A percentile compares a stretch with the other conserved stretches of the same genome.
These are phyloP conservation scores for Pseudogymnoascus sp. DNA, from an alignment of 2,329 filamentous ascomycete genomes.

Conservation along the genomic window DNA sequence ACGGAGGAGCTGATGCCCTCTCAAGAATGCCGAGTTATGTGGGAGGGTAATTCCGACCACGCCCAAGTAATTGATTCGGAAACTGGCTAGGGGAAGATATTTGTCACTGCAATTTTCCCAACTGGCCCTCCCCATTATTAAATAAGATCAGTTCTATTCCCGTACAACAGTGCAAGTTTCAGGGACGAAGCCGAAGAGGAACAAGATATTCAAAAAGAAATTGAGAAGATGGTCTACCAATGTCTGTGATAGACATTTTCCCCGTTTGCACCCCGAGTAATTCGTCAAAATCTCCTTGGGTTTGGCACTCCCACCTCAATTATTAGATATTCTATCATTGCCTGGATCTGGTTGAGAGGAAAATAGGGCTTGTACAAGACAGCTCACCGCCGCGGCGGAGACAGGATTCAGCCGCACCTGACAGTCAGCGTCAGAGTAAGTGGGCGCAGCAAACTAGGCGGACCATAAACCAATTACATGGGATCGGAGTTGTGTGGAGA, in stretches of 20 bases:
- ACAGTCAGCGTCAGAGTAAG: slow-evolving; percentile 13
- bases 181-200: slow-evolving; percentile 7
- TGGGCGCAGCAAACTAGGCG: slow-evolving; percentile 17
- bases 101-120: neutral
- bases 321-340: slow-evolving; percentile 11
- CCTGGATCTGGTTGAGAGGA: slow-evolving; percentile 3
- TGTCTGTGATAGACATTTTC: slow-evolving; percentile 4
- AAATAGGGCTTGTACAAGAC: slow-evolving; percentile 8
- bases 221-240: slow-evolving; percentile 11
- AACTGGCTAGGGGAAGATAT: neutral
- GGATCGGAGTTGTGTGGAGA: slow-evolving; percentile 20
- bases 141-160: neutral
- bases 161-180: neutral
- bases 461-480: slow-evolving; percentile 17
- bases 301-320: neutral
- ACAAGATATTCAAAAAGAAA: slow-evolving; percentile 9
- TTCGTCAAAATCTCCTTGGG: neutral
- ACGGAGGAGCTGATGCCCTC: neutral
- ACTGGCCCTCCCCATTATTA: neutral
- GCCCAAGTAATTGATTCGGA: neutral
- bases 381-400: neutral
- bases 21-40: neutral
- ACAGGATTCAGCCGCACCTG: slow-evolving; percentile 5
- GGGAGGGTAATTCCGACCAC: neutral
- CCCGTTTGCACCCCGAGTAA: slow-evolving; percentile 1